phyloP scores from a whole-genome alignment of 1,139 yeast genomes.

The Meyerozyma smithsonii region DNA sequence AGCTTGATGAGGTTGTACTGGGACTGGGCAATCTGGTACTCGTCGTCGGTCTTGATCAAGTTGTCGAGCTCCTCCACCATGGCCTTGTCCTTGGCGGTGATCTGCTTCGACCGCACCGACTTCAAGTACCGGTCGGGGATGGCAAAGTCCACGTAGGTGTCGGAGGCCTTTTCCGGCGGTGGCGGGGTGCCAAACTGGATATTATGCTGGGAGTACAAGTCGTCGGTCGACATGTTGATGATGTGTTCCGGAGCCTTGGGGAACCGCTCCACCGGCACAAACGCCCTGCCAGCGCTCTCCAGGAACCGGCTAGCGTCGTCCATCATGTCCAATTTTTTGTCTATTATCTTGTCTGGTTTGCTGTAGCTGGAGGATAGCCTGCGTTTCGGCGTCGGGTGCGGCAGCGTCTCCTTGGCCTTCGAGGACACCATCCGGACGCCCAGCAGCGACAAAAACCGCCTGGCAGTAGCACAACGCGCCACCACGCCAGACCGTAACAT shows the following conservation, averaged over 20 bases:
- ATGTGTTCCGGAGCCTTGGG: constrained; percentile 27
- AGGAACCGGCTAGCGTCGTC: background rate
- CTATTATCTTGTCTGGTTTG: background rate
- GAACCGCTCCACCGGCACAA: constrained; percentile 24
- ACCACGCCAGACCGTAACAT: background rate
- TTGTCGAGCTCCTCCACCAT: constrained; percentile 24
- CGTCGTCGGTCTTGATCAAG: constrained; percentile 22
- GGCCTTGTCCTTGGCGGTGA: constrained; percentile 23
- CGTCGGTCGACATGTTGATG: constrained; percentile 14
- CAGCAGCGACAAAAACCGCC: background rate
- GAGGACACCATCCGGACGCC: background rate
- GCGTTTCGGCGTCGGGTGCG: background rate
- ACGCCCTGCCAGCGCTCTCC: constrained; percentile 1
- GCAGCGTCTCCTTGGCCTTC: background rate
- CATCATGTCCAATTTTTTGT: background rate
- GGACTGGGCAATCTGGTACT: constrained; percentile 20
- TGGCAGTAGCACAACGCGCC: background rate
- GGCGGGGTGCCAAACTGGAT: constrained; percentile 1
- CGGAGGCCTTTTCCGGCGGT: constrained; percentile 5
- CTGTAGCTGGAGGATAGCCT: background rate
- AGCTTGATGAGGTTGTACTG: constrained; percentile 25
- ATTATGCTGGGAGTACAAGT: constrained; percentile 16
- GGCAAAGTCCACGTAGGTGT: constrained; percentile 21
- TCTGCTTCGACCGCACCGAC: constrained; percentile 16
- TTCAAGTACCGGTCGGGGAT: constrained; percentile 30